phyloP scores from a whole-genome alignment of 192 early-diverging fungal genomes.

The Jimgerdemannia lactiflua region DNA sequence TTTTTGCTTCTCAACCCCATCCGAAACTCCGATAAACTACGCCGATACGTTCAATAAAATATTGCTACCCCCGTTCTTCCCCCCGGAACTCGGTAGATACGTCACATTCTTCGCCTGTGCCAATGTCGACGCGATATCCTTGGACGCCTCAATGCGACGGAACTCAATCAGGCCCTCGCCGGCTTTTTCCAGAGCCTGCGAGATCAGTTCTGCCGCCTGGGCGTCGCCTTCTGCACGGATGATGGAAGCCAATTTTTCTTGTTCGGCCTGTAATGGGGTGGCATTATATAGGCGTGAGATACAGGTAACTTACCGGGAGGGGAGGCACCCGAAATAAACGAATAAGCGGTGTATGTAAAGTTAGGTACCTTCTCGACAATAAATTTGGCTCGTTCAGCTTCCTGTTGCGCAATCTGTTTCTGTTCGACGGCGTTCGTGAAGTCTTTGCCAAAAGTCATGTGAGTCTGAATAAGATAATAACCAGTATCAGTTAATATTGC shows the following conservation, averaged over 20 bases:
- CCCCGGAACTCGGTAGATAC: conserved; percentile 74
- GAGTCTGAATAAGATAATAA: conserved; percentile 58
- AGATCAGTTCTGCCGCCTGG: conserved; percentile 89
- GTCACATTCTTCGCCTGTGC: conserved; percentile 82
- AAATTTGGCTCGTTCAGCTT: conserved; percentile 98
- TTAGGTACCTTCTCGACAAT: conserved; percentile 77
- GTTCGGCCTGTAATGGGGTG: conserved; percentile 66
- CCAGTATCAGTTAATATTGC: background rate
- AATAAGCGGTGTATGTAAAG: background rate
- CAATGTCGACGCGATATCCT: conserved; percentile 92
- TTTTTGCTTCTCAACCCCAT: background rate
- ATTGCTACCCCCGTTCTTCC: conserved; percentile 53
- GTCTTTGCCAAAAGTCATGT: conserved; percentile 98
- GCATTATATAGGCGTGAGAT: background rate
- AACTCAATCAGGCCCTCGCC: conserved; percentile 93
- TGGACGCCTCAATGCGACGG: conserved; percentile 95
- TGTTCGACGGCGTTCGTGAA: conserved; percentile 99
- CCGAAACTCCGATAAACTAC: conserved; percentile 3
- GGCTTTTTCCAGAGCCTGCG: conserved; percentile 85
- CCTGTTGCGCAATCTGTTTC: conserved; percentile 99
- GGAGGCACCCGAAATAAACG: too few species aligned
- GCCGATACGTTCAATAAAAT: conserved; percentile 69
- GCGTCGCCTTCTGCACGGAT: conserved; percentile 99
- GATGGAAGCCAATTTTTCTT: conserved; percentile 95
- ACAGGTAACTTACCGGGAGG: background rate